Evolutionary conservation across 768 basidiomycete genomes (phyloP).

Genomic region (Lyophyllum decastes): DNA sequence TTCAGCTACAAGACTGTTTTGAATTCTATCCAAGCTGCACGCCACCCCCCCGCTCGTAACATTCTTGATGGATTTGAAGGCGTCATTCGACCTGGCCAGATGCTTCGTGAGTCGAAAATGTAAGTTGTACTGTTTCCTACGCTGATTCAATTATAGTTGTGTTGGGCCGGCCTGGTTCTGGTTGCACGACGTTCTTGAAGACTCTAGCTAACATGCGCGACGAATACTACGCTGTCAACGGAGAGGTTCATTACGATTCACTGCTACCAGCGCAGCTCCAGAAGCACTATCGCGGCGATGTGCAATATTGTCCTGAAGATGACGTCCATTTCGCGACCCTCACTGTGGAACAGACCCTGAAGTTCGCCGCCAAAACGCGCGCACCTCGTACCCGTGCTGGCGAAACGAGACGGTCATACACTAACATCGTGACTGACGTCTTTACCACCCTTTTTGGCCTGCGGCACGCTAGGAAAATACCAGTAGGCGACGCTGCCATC

Average conservation of each 20-base stretch:
- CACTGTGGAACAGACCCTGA: constrained; percentile 75
- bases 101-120: constrained; percentile 60
- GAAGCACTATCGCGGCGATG: constrained; percentile 74
- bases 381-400: constrained; percentile 57
- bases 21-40: constrained; percentile 37
- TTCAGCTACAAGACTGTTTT: constrained; percentile 45
- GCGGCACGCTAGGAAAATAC: constrained; percentile 63
- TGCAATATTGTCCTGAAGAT: constrained; percentile 81
- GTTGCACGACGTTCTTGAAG: constrained; percentile 85
- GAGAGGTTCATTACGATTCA: constrained; percentile 76
- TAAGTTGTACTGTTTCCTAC: too few species aligned
- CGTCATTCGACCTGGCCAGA: constrained; percentile 66
- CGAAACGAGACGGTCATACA: constrained; percentile 41
- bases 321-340: constrained; percentile 86
- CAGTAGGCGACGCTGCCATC: constrained; percentile 65
- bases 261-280: constrained; percentile 63
- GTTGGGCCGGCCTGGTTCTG: constrained; percentile 84
- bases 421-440: constrained; percentile 50
- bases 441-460: constrained; percentile 76
- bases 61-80: constrained; percentile 69
- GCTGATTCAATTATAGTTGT: constrained; percentile 53
- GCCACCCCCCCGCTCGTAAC: constrained; percentile 64
- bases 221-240: constrained; percentile 69
- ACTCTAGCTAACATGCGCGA: constrained; percentile 73
- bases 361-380: constrained; percentile 67